phyloP scores from a whole-genome alignment of 169 alveolate species.

The Plasmodium relictum region DNA sequence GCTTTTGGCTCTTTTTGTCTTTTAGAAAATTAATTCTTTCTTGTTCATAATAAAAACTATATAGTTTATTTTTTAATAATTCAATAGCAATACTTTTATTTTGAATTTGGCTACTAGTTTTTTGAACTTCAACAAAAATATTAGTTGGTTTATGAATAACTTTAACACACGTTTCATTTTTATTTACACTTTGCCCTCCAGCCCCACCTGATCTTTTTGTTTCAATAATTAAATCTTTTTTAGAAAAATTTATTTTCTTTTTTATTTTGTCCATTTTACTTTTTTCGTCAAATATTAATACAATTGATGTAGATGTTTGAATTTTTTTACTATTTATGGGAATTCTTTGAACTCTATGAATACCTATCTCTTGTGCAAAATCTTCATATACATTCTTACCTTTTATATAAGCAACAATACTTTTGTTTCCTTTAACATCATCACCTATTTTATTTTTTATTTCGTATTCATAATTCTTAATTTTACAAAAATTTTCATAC shows the following conservation, averaged over 20 bases:
- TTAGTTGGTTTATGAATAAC: constrained; percentile 94
- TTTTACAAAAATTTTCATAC: constrained; percentile 82
- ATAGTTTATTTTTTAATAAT: constrained; percentile 46
- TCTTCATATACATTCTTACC: constrained; percentile 86
- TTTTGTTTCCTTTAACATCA: constrained; percentile 81
- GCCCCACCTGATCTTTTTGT: constrained; percentile 95
- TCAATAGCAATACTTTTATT: constrained; percentile 79
- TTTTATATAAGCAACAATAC: constrained; percentile 80
- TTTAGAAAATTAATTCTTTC: constrained; percentile 17
- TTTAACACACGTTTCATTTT: constrained; percentile 94
- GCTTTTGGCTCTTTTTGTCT: constrained; percentile 79
- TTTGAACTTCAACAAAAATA: constrained; percentile 82
- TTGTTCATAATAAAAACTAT: constrained; percentile 37
- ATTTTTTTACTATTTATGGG: constrained; percentile 92
- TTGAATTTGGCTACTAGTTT: constrained; percentile 79
- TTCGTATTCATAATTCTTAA: constrained; percentile 79
- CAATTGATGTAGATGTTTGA: constrained; percentile 92
- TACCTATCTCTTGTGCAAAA: constrained; percentile 84
- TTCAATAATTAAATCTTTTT: constrained; percentile 89
- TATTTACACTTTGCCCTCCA: constrained; percentile 97
- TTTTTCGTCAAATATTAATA: constrained; percentile 89
- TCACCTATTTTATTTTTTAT: constrained; percentile 20
- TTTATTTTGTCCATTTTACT: constrained; percentile 18
- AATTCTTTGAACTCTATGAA: constrained; percentile 92
- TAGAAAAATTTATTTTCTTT: constrained; percentile 55